A percentile compares a stretch with the other conserved stretches of the same genome.
Conservation (phyloP, 495 filamentous ascomycete genomes). For the Penicillium subrubescens region DNA sequence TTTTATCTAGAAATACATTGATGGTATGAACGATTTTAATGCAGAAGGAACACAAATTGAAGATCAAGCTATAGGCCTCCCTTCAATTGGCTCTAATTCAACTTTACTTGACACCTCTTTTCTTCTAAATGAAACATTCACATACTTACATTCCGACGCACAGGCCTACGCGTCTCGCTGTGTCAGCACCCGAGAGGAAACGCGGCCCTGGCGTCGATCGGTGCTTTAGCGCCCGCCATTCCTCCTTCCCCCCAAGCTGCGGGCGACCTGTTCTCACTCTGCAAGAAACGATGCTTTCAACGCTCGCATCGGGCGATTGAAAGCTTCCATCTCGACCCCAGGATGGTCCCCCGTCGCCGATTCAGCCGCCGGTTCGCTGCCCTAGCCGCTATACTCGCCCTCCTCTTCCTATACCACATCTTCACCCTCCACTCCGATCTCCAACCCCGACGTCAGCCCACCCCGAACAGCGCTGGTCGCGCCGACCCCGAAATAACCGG, state of each 20-base stretch:
- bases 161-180: slow-evolving; percentile 17
- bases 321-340: slow-evolving; percentile 9
- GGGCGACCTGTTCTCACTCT: slow-evolving; percentile 8
- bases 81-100: not conserved
- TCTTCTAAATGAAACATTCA: not conserved
- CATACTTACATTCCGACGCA: slow-evolving; percentile 1
- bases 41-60: not conserved
- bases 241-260: not conserved
- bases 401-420: slow-evolving; percentile 41
- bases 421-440: slow-evolving; percentile 27
- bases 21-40: not conserved
- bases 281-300: slow-evolving; percentile 12
- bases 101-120: not conserved
- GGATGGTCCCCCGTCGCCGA: slow-evolving; percentile 34
- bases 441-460: slow-evolving; percentile 3
- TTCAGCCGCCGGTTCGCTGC: slow-evolving; percentile 34
- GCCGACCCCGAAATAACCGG: slow-evolving; percentile 16
- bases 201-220: slow-evolving; percentile 17
- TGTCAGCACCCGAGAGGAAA: slow-evolving; percentile 18
- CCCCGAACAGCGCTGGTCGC: slow-evolving; percentile 10
- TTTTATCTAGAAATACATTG: too few relatives aligned
- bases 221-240: slow-evolving; percentile 9
- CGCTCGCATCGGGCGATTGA: slow-evolving; percentile 19
- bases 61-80: not conserved
- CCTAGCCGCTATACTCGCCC: slow-evolving; percentile 27